Conservation (phyloP, 1,284 basidiomycete genomes). For the Ustilago esculenta region DNA sequence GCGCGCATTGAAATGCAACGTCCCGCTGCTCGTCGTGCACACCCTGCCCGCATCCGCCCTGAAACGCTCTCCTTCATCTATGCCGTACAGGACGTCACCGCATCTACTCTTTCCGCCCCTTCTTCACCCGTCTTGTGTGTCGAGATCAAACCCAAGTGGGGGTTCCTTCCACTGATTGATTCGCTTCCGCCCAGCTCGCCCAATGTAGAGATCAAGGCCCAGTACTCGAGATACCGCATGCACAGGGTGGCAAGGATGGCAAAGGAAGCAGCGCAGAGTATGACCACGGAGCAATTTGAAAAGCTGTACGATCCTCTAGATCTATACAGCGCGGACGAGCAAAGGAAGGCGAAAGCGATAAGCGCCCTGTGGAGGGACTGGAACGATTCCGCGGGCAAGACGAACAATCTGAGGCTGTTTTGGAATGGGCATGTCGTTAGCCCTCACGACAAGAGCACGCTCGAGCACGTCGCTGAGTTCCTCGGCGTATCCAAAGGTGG, state of each 20-base stretch:
- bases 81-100: conserved; percentile 42
- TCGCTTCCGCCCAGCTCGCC: conserved; percentile 26
- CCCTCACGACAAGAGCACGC: conserved; percentile 6
- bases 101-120: neutral
- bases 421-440: conserved; percentile 33
- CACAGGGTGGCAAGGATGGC: conserved; percentile 26
- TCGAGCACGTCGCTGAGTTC: conserved; percentile 4
- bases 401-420: conserved; percentile 43
- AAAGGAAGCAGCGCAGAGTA: neutral
- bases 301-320: conserved; percentile 43
- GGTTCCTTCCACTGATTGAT: conserved; percentile 24
- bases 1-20: conserved; percentile 35
- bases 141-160: conserved; percentile 54
- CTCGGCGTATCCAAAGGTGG: neutral
- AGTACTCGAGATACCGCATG: conserved; percentile 41
- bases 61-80: conserved; percentile 25
- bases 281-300: conserved; percentile 22
- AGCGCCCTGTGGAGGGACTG: conserved; percentile 31
- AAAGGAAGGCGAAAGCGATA: conserved; percentile 25
- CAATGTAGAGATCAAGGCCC: conserved; percentile 34
- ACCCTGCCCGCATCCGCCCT: conserved; percentile 26
- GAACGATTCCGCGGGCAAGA: conserved; percentile 15
- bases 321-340: conserved; percentile 22
- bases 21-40: conserved; percentile 12
- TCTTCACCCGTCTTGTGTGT: conserved; percentile 22